Conservation (phyloP, 148 eudicot genomes). For the Polygonum aviculare region DNA sequence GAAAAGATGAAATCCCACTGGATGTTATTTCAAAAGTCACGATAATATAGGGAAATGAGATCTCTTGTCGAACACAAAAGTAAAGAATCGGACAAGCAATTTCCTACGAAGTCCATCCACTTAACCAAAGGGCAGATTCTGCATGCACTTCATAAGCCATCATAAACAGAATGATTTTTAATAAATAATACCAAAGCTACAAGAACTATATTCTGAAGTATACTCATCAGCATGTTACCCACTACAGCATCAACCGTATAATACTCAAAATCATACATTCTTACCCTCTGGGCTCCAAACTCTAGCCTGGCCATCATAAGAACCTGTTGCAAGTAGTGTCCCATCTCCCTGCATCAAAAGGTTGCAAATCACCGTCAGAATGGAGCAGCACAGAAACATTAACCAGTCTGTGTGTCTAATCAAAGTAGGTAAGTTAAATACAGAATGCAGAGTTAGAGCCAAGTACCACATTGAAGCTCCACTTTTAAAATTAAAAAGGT, state of each 20-base stretch:
- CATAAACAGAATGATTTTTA: background rate
- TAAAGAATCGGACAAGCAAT: background rate
- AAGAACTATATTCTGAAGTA: background rate
- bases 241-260: background rate
- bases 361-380: background rate
- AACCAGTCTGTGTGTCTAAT: background rate
- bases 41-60: background rate
- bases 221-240: background rate
- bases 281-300: conserved; percentile 72
- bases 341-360: conserved; percentile 41
- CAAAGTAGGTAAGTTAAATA: background rate
- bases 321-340: conserved; percentile 69
- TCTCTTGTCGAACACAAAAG: background rate
- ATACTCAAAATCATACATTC: background rate
- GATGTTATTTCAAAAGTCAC: conserved; percentile 3
- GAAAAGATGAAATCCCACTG: background rate
- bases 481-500: background rate
- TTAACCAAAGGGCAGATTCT: background rate
- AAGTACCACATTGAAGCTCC: background rate
- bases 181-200: background rate
- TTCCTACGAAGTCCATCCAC: background rate
- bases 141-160: background rate
- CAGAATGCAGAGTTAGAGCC: background rate
- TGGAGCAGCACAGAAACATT: background rate
- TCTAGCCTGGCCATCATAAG: conserved; percentile 75